Evolutionary conservation across 2,329 filamentous ascomycete genomes (phyloP).

Genomic region (Fusarium floridanum): DNA sequence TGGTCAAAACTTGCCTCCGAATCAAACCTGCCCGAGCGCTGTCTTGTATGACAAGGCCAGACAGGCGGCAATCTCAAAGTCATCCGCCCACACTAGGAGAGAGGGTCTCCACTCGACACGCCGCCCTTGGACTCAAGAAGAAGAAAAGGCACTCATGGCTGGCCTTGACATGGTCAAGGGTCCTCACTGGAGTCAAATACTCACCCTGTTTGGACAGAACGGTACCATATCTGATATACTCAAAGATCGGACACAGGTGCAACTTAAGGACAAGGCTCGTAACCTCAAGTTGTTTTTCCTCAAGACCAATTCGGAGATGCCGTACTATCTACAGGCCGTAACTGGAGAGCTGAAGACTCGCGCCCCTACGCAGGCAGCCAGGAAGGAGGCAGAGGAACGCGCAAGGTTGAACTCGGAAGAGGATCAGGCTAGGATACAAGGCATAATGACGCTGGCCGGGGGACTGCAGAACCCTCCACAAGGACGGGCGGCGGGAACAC

Average conservation of each 20-base stretch:
- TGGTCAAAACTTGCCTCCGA: constrained; percentile 63
- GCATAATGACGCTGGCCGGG: constrained; percentile 68
- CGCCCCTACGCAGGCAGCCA: constrained; percentile 79
- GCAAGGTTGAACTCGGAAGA: constrained; percentile 70
- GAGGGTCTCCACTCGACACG: constrained; percentile 73
- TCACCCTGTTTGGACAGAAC: constrained; percentile 83
- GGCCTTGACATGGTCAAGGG: constrained; percentile 90
- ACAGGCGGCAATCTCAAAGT: constrained; percentile 70
- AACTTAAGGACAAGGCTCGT: constrained; percentile 91
- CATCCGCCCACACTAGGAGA: constrained; percentile 65
- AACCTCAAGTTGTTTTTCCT: constrained; percentile 93
- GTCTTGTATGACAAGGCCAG: constrained; percentile 70
- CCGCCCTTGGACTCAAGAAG: constrained; percentile 88
- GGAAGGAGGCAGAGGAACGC: constrained; percentile 76
- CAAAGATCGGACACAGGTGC: constrained; percentile 90
- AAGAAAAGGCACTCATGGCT: constrained; percentile 90
- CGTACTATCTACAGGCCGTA: constrained; percentile 87
- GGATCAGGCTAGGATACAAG: constrained; percentile 70
- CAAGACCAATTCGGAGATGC: constrained; percentile 92
- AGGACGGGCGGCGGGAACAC: constrained; percentile 41
- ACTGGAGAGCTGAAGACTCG: constrained; percentile 91
- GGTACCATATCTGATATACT: constrained; percentile 86
- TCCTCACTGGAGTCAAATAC: constrained; percentile 92
- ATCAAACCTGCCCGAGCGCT: constrained; percentile 67
- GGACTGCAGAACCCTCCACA: constrained; percentile 62